phyloP scores from a whole-genome alignment of 2,329 filamentous ascomycete genomes.

The Trichoderma atrobrunneum region DNA sequence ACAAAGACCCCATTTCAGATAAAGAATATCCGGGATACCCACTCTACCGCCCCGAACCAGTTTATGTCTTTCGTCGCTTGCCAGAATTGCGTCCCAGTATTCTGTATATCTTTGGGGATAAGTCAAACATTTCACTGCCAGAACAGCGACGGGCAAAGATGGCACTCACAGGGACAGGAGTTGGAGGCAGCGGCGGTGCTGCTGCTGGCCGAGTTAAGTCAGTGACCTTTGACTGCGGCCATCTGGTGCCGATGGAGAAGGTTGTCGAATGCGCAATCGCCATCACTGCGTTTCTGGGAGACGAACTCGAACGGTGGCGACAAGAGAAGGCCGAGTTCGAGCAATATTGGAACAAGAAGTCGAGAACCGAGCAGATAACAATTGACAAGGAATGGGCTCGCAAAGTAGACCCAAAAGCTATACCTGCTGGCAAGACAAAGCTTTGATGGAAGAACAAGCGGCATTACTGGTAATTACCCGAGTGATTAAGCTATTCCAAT shows the following conservation, averaged over 20 bases:
- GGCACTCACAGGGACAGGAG: background rate
- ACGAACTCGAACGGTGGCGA: background rate
- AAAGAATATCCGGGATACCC: background rate
- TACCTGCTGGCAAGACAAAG: background rate
- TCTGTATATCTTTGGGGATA: background rate
- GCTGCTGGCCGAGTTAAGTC: background rate
- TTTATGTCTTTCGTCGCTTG: background rate
- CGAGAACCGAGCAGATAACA: background rate
- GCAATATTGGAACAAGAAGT: background rate
- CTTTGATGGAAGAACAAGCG: background rate
- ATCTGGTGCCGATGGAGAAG: background rate
- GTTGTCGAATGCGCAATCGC: background rate
- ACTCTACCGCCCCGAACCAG: background rate
- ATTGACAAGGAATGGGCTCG: background rate
- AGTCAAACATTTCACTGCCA: background rate
- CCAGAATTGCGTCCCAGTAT: background rate
- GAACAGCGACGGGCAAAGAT: background rate
- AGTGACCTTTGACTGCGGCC: background rate
- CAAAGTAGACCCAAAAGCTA: background rate
- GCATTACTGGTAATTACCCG: fast-evolving
- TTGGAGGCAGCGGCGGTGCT: background rate
- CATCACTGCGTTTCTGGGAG: background rate
- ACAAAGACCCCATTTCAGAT: background rate
- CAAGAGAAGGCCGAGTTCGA: background rate
- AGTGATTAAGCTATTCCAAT: background rate